Conservation (phyloP, 192 early-diverging fungal species). For the Pilaira anomala region DNA sequence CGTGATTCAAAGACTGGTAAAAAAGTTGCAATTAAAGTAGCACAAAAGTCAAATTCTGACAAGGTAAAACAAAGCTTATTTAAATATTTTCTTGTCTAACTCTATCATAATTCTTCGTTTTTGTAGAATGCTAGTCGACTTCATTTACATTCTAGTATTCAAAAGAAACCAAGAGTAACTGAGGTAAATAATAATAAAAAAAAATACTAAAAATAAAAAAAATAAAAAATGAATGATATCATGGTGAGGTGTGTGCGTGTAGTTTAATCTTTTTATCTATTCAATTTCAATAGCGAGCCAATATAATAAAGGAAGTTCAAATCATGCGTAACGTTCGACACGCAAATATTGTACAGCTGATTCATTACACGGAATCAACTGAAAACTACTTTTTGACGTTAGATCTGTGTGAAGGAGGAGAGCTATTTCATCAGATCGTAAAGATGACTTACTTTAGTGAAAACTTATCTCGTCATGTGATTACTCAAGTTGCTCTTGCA, state of each 20-base stretch:
- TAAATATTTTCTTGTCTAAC: background rate
- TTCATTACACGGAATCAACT: constrained; percentile 72
- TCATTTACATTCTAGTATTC: constrained; percentile 19
- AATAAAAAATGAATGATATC: background rate
- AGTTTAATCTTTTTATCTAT: background rate
- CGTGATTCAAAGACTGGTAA: constrained; percentile 55
- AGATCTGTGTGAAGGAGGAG: constrained; percentile 82
- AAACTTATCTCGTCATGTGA: constrained; percentile 72
- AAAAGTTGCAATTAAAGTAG: constrained; percentile 83
- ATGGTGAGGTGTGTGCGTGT: background rate
- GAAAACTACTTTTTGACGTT: constrained; percentile 75
- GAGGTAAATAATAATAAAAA: constrained; percentile 21
- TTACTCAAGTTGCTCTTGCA: constrained; percentile 80
- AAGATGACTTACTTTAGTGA: constrained; percentile 81
- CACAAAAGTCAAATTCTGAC: constrained; percentile 68
- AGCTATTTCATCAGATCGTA: constrained; percentile 85
- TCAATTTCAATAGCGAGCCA: constrained; percentile 54
- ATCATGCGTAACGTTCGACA: constrained; percentile 80
- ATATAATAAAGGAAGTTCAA: constrained; percentile 83
- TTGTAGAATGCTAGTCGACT: background rate
- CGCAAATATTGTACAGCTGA: constrained; percentile 70
- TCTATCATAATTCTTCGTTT: no score
- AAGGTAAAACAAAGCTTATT: constrained; percentile 40
- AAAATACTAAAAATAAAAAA: background rate
- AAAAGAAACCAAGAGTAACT: constrained; percentile 19